phyloP scores from a whole-genome alignment of 2,329 filamentous ascomycete genomes.

The Trichoderma asperellum region DNA sequence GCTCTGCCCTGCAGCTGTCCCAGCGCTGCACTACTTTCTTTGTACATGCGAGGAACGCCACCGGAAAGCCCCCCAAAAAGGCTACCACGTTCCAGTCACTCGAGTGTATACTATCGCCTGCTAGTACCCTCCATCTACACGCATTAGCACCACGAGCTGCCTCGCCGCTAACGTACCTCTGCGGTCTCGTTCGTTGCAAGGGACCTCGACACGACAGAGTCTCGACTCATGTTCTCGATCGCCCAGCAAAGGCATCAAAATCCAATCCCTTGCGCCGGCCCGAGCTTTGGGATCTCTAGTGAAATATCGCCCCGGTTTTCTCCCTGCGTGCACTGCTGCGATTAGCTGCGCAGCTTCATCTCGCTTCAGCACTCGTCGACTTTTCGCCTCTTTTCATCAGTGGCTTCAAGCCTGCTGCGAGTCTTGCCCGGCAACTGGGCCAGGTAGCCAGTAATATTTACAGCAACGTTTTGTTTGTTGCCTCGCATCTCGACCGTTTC shows the following conservation, averaged over 20 bases:
- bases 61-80: background rate
- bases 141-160: background rate
- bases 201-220: background rate
- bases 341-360: background rate
- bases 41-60: background rate
- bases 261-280: background rate
- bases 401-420: background rate
- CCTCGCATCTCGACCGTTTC: background rate
- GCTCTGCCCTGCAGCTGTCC: background rate
- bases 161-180: background rate
- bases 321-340: background rate
- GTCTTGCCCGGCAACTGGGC: background rate
- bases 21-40: too few species aligned
- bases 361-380: background rate
- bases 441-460: too few species aligned
- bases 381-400: background rate
- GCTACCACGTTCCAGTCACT: background rate
- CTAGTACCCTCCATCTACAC: constrained; percentile 5
- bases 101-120: background rate
- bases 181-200: background rate
- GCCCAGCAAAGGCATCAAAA: background rate
- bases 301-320: background rate
- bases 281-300: background rate
- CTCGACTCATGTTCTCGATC: background rate
- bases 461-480: background rate